These are phyloP conservation scores for Beauveria bassiana DNA, from an alignment of 2,329 filamentous ascomycete genomes.

Conservation along the genomic window DNA sequence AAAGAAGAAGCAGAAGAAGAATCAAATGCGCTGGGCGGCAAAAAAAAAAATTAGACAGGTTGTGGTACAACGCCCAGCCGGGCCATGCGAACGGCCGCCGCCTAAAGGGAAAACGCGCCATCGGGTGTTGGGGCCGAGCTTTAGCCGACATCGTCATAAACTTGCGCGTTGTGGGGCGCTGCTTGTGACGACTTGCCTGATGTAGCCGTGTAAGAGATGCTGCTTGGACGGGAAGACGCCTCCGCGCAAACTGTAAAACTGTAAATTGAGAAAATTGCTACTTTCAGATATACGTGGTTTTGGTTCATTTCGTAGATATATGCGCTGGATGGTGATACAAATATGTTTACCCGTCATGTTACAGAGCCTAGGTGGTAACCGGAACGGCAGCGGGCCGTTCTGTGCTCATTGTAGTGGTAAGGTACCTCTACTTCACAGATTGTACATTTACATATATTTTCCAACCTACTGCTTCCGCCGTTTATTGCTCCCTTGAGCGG, in stretches of 20 bases:
- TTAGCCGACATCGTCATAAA: neutral
- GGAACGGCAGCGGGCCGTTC: neutral
- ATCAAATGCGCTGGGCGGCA: too few relatives aligned
- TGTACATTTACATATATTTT: neutral
- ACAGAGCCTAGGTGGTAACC: neutral
- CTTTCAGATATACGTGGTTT: too few relatives aligned
- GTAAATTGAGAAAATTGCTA: slow-evolving; percentile 30
- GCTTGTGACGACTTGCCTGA: slow-evolving; percentile 6
- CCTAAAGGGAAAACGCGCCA: neutral
- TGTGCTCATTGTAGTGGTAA: neutral
- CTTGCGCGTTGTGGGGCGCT: neutral
- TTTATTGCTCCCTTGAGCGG: neutral
- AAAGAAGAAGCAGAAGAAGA: too few relatives aligned
- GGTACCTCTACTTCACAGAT: neutral
- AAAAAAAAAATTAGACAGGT: too few relatives aligned
- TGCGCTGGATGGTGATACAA: too few relatives aligned
- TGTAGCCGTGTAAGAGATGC: neutral
- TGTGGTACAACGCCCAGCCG: neutral
- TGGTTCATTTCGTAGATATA: too few relatives aligned
- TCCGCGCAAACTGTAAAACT: neutral
- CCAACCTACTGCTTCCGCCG: neutral
- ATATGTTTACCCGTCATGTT: neutral
- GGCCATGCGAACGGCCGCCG: neutral
- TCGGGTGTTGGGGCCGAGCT: neutral
- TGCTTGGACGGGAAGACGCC: neutral